Base-by-base conservation (phyloP, 257 asterid genomes). In the Solanum clarkiae region DNA sequence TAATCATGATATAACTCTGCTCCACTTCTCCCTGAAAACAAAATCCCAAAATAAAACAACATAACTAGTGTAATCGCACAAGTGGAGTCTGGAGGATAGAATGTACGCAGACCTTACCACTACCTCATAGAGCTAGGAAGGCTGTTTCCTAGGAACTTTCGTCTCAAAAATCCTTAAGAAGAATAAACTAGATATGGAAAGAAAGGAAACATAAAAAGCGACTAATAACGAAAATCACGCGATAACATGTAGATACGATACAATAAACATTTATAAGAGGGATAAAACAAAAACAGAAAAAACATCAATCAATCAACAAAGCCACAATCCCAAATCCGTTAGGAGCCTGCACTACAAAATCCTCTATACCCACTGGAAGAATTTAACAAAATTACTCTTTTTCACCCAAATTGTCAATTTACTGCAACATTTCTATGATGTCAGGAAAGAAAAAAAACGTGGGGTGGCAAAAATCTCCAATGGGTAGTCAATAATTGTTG, bases 1-100 rank as follows among this genome's bases (percentile, higher is more conserved):
- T 95, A 83, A 95, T 91, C 98, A 95, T 95, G 40, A 95, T 92
- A 94, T 87, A 95, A 83, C 92, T 92, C 89, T 91, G 92, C 71
- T 95, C 97, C 90, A 92, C 97, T 82, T 88, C 86, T 62, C 84
- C 94, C 97, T 94, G 91, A 14, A 84, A 22, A 75, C 16, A 49
- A 49, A 24, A 47, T 75, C 82, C 44, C 22, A 32, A 4, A 75
- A 75, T 7, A 72, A 24, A 42, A 42, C 51, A 10, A 32, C 4
- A 32, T 32, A 32, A 32, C 36, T 32, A 29, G 32, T 29, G 32
- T 29, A 29, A 2, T 29, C 2, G 2, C 32, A 29, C 32, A 29
- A 29, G 32, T 29, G 32, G 32, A 29, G 32, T 29, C 32, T 29
- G 32, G 32, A 29, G 32, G 36, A 0, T 3, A 32, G 36, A 32